Percentiles rank a stretch among this genome's conserved stretches.
Evolutionary conservation across 352 stramenopile genomes (phyloP).

Genomic region (Pythium angustatum): DNA sequence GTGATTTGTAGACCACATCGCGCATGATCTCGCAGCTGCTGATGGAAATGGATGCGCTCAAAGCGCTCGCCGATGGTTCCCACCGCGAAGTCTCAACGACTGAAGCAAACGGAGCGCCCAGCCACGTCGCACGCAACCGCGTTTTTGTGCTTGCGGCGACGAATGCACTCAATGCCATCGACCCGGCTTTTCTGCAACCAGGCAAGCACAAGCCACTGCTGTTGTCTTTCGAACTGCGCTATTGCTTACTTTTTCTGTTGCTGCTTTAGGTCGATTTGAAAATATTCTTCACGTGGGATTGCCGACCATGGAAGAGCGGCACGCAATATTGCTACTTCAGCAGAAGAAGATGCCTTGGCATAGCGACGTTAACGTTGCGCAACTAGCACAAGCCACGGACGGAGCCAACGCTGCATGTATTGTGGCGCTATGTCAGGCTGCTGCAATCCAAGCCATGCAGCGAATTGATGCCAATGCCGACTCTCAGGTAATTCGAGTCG

Average conservation of each 20-base stretch:
- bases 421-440: constrained; percentile 68
- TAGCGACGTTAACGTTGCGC: constrained; percentile 43
- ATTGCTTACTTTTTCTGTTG: background rate
- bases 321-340: constrained; percentile 69
- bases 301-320: constrained; percentile 50
- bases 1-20: constrained; percentile 53
- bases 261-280: constrained; percentile 78
- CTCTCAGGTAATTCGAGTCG: constrained; percentile 11
- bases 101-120: background rate
- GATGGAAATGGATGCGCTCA: constrained; percentile 78
- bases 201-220: no score
- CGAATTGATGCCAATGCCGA: constrained; percentile 25
- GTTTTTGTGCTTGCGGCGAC: constrained; percentile 84
- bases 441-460: constrained; percentile 76
- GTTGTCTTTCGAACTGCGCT: no score
- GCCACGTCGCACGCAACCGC: constrained; percentile 34
- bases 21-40: constrained; percentile 86
- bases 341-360: constrained; percentile 71
- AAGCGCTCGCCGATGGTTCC: constrained; percentile 48
- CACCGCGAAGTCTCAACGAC: background rate
- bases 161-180: constrained; percentile 73
- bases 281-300: constrained; percentile 80
- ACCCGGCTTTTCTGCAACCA: constrained; percentile 81
- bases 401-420: constrained; percentile 74
- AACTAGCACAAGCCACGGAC: constrained; percentile 56